Evolutionary conservation across 768 basidiomycete species (phyloP), one percentile per base, ranked within the genome.

Genomic region (Lactarius vividus): DNA sequence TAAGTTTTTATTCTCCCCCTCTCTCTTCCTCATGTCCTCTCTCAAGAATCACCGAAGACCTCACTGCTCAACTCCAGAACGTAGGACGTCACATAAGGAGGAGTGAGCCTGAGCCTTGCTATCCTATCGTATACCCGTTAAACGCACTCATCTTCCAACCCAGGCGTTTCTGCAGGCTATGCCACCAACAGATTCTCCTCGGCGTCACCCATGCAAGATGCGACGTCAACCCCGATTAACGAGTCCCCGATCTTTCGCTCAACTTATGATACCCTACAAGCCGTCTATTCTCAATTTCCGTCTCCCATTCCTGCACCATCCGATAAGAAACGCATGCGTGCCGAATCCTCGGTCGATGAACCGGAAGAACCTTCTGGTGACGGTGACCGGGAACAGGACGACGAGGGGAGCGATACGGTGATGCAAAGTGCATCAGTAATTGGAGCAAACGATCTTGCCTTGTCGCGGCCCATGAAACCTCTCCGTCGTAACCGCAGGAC

Each of bases 81-180:
- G 75, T 86, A 33, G 84, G 83, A 59, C 76, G 84, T 69, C 85
- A 87, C 67, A 82, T 81, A 56, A 76, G 88, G 72, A 86, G 87
- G 76, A 81, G 88, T 89, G 73, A 72, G 82, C 63, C 60, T n/a
- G 1, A 52, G 39, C 35, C 33, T 18, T 23, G 46, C 46, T 26
- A n/a, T 26, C 23, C 23, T 28, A 28, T 52, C 26, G 13, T 13
- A 52, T 7, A 18, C 37, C 28, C 23, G 6, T 23, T 9, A 74
- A 75, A 69, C 73, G 71, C 59, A 74, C 73, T 66, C 74, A 71
- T 60, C 69, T 69, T 61, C 69, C 28, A n/a, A 58, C 42, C 1
- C 69, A 89, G 87, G 78, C 72, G 88, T 89, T 58, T 78, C 77
- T 26, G 83, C 88, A 74, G 88, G 88, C 62, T 89, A 88, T 71